These are phyloP conservation scores for Ogataea nakhonphanomensis DNA, from an alignment of 805 yeast species.

Conservation along the genomic window DNA sequence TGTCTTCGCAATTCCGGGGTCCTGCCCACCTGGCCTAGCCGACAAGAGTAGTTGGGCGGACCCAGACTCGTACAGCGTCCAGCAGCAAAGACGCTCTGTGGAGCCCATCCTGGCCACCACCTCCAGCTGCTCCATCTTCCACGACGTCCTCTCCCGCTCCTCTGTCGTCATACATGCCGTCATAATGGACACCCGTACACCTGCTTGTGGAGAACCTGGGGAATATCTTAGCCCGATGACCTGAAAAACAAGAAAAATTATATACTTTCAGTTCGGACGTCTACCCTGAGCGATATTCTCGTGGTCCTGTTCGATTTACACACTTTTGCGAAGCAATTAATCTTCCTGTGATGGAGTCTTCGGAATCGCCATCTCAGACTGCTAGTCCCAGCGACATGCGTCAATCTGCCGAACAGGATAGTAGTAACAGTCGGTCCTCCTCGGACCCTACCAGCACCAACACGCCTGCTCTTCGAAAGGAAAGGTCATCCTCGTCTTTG, in stretches of 20 bases:
- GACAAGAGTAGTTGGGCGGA: not conserved
- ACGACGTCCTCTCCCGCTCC: not conserved
- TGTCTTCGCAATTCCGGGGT: constrained; percentile 5
- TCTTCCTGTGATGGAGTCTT: not conserved
- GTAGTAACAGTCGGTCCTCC: not conserved
- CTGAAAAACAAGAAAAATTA: constrained; percentile 1
- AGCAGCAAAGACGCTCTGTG: no score
- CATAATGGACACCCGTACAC: constrained; percentile 5
- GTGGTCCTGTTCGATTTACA: not conserved
- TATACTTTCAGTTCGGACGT: not conserved
- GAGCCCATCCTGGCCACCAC: no score
- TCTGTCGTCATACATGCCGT: not conserved
- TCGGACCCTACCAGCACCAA: not conserved
- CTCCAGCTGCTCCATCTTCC: not conserved
- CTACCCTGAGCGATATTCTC: no score
- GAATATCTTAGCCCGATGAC: constrained; percentile 1
- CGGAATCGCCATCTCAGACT: not conserved
- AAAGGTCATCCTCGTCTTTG: constrained; percentile 3
- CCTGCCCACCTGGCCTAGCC: not conserved
- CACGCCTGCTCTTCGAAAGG: not conserved
- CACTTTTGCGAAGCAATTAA: no score
- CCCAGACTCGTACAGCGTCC: no score
- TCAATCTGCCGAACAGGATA: not conserved
- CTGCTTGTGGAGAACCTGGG: constrained; percentile 8
- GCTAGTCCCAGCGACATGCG: constrained; percentile 3